Conservation (phyloP, 345 rosid species). For the Syzygium oleosum region DNA sequence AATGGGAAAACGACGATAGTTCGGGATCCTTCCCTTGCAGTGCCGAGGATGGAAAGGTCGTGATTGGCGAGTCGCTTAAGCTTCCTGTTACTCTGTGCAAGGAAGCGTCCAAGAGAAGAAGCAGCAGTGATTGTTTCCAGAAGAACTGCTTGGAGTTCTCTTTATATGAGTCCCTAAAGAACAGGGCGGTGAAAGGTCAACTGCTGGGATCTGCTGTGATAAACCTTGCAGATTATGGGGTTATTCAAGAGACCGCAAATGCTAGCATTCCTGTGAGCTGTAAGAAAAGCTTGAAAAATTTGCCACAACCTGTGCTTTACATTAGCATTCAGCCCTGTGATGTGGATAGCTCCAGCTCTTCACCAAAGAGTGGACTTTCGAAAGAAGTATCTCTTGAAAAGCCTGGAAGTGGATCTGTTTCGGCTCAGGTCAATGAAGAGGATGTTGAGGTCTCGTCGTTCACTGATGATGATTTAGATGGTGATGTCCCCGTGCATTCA, state of each 20-base stretch:
- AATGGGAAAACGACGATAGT: slow-evolving; percentile 65
- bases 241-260: slow-evolving; percentile 31
- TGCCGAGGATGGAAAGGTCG: slow-evolving; percentile 51
- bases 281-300: slow-evolving; percentile 53
- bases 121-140: slow-evolving; percentile 33
- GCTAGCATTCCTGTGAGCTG: slow-evolving; percentile 44
- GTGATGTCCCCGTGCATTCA: slow-evolving; percentile 43
- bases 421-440: slow-evolving; percentile 43
- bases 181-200: slow-evolving; percentile 58
- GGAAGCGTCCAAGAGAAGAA: slow-evolving; percentile 41
- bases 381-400: slow-evolving; percentile 39
- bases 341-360: slow-evolving; percentile 25
- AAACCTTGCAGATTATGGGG: slow-evolving; percentile 76
- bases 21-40: slow-evolving; percentile 51
- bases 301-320: slow-evolving; percentile 42
- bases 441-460: slow-evolving; percentile 61
- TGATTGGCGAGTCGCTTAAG: slow-evolving; percentile 53
- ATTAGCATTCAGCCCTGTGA: slow-evolving; percentile 54
- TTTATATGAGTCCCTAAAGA: slow-evolving; percentile 60
- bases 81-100: slow-evolving; percentile 38
- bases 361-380: slow-evolving; percentile 14
- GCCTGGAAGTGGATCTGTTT: slow-evolving; percentile 50
- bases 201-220: slow-evolving; percentile 66
- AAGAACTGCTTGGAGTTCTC: slow-evolving; percentile 62
- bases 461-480: slow-evolving; percentile 68